Percentiles rank a stretch among this genome's conserved stretches.
Evolutionary conservation across 2,329 filamentous ascomycete species (phyloP).

Genomic region (Bisporella sp.): DNA sequence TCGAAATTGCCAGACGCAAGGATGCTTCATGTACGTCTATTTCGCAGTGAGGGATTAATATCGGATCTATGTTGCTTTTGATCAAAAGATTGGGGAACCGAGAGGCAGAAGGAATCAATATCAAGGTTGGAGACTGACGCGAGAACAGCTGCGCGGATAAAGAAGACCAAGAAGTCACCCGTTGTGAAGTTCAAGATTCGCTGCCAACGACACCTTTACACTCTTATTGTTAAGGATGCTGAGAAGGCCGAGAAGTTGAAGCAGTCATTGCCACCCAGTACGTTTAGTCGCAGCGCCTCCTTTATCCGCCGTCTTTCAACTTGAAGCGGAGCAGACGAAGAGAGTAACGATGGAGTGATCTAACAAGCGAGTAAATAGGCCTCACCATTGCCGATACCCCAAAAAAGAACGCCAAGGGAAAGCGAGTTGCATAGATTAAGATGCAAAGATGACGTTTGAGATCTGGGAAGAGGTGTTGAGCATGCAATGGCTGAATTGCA

Average conservation of each 20-base stretch:
- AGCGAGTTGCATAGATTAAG: constrained; percentile 25
- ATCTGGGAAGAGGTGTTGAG: neutral
- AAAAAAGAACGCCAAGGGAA: constrained; percentile 49
- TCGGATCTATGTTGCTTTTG: neutral
- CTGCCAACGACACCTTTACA: constrained; percentile 95
- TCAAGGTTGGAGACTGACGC: constrained; percentile 9
- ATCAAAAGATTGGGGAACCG: neutral
- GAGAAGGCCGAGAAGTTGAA: constrained; percentile 99
- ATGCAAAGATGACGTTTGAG: neutral
- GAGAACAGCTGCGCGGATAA: constrained; percentile 72
- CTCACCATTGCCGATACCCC: constrained; percentile 53
- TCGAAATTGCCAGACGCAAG: constrained; percentile 99
- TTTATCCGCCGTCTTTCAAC: too few species aligned
- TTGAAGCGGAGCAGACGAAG: neutral
- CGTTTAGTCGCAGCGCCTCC: constrained; percentile 30
- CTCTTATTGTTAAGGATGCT: constrained; percentile 93
- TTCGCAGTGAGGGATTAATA: neutral
- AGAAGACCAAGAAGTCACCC: constrained; percentile 87
- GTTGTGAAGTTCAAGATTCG: constrained; percentile 99
- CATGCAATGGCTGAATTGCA: constrained; percentile 13
- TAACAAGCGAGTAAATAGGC: constrained; percentile 29
- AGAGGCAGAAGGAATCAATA: neutral
- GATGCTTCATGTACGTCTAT: constrained; percentile 90
- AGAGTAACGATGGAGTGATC: constrained; percentile 8
- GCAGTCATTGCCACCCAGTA: constrained; percentile 97